Base-by-base conservation (phyloP, 2,329 filamentous ascomycete species). In the Exophiala dermatitidis region DNA sequence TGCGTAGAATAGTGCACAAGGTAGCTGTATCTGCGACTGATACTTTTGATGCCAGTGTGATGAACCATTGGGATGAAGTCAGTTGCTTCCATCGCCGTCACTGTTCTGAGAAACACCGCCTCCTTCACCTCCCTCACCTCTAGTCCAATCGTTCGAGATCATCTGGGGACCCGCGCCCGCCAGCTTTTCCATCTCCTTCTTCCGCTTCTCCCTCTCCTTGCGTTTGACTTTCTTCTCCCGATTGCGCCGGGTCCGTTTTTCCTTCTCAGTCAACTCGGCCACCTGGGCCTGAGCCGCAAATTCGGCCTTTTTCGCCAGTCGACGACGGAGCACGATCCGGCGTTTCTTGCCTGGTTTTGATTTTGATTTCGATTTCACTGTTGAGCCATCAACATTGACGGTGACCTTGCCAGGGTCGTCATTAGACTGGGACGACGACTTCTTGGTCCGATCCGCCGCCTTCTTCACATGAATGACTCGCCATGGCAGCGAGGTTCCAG, bases 191-290 rank as follows among this genome's bases (percentile, higher is more conserved):
- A 50, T 52, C 49, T 45, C 12, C 45, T 58, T 60, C 48, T 58
- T 59, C 41, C 40, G 32, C 49, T 56, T 57, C 40, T 56, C 59
- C 46, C 56, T 50, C 42, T 55, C 54, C 52, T 58, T 57, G 8
- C 58, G 58, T 46, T 62, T 61, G 28, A 62, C 56, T 45, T 61
- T 63, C 50, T 61, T 61, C 47, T 63, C 61, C 12, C 60, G 58
- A 37, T 61, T 61, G 5, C 59, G 49, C 8, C 53, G 46, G 33
- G 54, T 63, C 37, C 60, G 50, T 48, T 61, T 63, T 52, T 61
- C 56, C 7, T 46, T 37, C 50, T 61, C 59, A 10, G 47, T 48
- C 50, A 56, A 52, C 34, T 60, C 58, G n/a, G 52, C 49, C n/a
- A 37, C 53, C 33, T 53, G 53, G n/a, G 50, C 45, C 50, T 57